Percentiles rank a stretch among this genome's conserved stretches.
phyloP scores from a whole-genome alignment of 177 flowering plant species.

The Vitis hybrid region DNA sequence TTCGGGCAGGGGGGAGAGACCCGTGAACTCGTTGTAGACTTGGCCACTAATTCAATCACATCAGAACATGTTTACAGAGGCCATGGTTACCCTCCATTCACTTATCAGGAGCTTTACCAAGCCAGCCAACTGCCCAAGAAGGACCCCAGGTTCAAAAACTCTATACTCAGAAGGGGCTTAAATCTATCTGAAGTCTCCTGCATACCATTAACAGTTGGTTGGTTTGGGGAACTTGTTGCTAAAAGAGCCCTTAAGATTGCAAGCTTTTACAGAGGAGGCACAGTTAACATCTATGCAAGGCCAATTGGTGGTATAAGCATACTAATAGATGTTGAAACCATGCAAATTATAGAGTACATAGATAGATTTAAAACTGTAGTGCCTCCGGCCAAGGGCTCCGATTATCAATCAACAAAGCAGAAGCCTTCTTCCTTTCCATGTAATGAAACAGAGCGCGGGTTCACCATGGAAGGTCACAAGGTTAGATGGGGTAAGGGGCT shows the following conservation, averaged over 20 bases:
- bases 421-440: constrained; percentile 14
- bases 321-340: constrained; percentile 40
- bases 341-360: constrained; percentile 26
- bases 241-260: constrained; percentile 21
- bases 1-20: constrained; percentile 33
- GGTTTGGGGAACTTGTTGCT: too few relatives aligned
- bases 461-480: constrained; percentile 25
- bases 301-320: constrained; percentile 43
- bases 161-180: too few relatives aligned
- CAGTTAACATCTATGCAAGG: constrained; percentile 24
- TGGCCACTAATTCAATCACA: too few relatives aligned
- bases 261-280: neutral
- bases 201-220: too few relatives aligned
- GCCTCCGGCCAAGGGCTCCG: constrained; percentile 44
- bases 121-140: too few relatives aligned
- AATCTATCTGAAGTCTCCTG: too few relatives aligned
- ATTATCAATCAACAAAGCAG: constrained; percentile 23
- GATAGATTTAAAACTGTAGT: constrained; percentile 34
- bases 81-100: too few relatives aligned
- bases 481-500: constrained; percentile 52
- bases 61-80: too few relatives aligned
- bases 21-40: constrained; percentile 49
- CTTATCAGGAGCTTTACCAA: too few relatives aligned
- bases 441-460: constrained; percentile 14
- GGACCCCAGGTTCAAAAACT: too few relatives aligned